These are phyloP conservation scores for Suhomyces sp. DNA, from an alignment of 805 yeast genomes.

Conservation along the genomic window DNA sequence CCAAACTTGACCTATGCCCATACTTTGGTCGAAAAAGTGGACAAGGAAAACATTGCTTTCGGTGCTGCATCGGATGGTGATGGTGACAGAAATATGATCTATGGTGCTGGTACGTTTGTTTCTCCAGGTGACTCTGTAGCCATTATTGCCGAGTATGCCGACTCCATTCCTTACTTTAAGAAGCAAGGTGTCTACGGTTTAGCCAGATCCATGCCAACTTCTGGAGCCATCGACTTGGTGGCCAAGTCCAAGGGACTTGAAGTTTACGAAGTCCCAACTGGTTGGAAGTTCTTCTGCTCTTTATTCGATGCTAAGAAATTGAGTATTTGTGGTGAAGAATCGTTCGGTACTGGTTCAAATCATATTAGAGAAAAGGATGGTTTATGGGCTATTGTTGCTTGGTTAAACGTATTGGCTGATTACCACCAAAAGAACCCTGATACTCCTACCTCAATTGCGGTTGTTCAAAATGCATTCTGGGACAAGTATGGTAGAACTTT, in stretches of 20 bases:
- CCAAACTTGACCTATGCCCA: conserved; percentile 95
- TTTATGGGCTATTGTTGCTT: conserved; percentile 94
- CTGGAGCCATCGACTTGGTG: conserved; percentile 89
- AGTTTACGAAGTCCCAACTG: conserved; percentile 95
- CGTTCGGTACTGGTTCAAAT: conserved; percentile 96
- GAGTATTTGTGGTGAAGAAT: conserved; percentile 97
- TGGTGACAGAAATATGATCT: conserved; percentile 98
- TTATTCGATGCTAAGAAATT: conserved; percentile 89
- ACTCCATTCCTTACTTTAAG: conserved; percentile 84
- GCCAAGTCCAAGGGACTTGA: conserved; percentile 73
- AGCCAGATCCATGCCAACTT: conserved; percentile 97
- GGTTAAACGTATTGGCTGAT: conserved; percentile 93
- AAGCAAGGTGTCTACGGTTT: conserved; percentile 85
- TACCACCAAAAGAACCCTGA: conserved; percentile 63
- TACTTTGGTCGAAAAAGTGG: conserved; percentile 85
- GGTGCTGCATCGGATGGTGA: conserved; percentile 99
- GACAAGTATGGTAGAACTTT: conserved; percentile 91
- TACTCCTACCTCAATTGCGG: conserved; percentile 62
- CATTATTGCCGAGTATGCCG: conserved; percentile 91
- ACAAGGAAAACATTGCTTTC: conserved; percentile 74
- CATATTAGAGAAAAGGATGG: conserved; percentile 98
- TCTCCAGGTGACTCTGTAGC: conserved; percentile 99
- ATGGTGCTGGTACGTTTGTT: conserved; percentile 91
- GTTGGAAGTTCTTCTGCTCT: conserved; percentile 98
- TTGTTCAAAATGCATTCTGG: conserved; percentile 88